Conservation (phyloP, 345 rosid genomes). For the Conringia planisiliqua region DNA sequence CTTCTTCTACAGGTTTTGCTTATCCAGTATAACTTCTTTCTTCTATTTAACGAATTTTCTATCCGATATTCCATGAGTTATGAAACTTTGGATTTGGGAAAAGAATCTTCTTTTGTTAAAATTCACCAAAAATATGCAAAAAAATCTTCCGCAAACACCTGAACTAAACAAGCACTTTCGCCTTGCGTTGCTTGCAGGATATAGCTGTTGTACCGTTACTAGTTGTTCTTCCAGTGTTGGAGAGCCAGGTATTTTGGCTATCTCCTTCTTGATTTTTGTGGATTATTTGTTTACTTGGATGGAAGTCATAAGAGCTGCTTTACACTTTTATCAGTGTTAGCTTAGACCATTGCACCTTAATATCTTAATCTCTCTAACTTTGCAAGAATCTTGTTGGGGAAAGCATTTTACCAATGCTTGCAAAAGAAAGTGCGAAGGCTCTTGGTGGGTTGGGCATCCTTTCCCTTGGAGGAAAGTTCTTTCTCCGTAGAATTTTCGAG, state of each 20-base stretch:
- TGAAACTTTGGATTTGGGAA: conserved; percentile 3
- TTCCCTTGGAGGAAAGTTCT: conserved; percentile 84
- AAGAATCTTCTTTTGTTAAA: background rate
- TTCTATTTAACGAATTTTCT: background rate
- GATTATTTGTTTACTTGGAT: background rate
- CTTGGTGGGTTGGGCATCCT: conserved; percentile 85
- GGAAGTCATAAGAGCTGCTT: background rate
- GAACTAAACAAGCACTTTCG: background rate
- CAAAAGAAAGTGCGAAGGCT: conserved; percentile 83
- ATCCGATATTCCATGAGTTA: background rate
- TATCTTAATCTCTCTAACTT: background rate
- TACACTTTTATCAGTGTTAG: background rate
- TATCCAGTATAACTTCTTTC: conserved; percentile 19
- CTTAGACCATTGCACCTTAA: background rate
- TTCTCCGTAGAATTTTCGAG: conserved; percentile 78
- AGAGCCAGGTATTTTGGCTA: conserved; percentile 69
- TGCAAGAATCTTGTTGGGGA: conserved; percentile 60
- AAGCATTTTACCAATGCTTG: conserved; percentile 91
- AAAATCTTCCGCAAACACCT: background rate
- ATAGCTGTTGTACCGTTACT: conserved; percentile 93
- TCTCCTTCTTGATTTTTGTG: background rate
- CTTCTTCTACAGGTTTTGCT: conserved; percentile 86
- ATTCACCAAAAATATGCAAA: background rate
- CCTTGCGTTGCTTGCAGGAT: conserved; percentile 57
- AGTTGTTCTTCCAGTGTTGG: conserved; percentile 88